phyloP scores from a whole-genome alignment of 257 asterid species.

The Coffea eugenioides region DNA sequence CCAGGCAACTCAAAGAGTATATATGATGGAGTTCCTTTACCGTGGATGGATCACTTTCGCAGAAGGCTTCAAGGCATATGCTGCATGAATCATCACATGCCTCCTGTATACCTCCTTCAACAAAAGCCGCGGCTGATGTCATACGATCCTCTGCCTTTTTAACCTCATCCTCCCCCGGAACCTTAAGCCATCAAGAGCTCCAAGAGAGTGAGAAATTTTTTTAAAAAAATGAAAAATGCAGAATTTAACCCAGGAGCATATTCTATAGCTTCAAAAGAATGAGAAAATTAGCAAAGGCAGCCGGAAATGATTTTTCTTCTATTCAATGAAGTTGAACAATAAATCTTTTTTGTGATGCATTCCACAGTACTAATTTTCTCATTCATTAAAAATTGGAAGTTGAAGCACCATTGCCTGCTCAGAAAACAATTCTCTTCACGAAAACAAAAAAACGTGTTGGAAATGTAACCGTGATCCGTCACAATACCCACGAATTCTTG shows the following conservation, averaged over 20 bases:
- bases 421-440: neutral
- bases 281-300: neutral
- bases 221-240: no score
- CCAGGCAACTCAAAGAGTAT: neutral
- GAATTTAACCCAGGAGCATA: no score
- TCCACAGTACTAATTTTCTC: neutral
- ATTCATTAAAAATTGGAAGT: neutral
- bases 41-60: constrained; percentile 78
- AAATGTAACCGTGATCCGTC: neutral
- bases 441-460: neutral
- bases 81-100: constrained; percentile 95
- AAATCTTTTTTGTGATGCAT: neutral
- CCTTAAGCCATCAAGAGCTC: constrained; percentile 26
- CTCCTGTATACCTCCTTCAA: constrained; percentile 95
- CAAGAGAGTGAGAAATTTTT: constrained; percentile 5
- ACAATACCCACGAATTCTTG: neutral
- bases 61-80: constrained; percentile 90
- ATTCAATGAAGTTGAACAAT: neutral
- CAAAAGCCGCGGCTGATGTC: constrained; percentile 90
- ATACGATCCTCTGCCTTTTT: constrained; percentile 48
- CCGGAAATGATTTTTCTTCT: neutral
- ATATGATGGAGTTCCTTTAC: constrained; percentile 24
- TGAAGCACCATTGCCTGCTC: neutral
- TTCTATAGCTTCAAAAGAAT: no score
- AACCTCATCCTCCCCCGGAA: constrained; percentile 52